Conservation (phyloP, 352 stramenopile species). For the Globisporangium radiosum region DNA sequence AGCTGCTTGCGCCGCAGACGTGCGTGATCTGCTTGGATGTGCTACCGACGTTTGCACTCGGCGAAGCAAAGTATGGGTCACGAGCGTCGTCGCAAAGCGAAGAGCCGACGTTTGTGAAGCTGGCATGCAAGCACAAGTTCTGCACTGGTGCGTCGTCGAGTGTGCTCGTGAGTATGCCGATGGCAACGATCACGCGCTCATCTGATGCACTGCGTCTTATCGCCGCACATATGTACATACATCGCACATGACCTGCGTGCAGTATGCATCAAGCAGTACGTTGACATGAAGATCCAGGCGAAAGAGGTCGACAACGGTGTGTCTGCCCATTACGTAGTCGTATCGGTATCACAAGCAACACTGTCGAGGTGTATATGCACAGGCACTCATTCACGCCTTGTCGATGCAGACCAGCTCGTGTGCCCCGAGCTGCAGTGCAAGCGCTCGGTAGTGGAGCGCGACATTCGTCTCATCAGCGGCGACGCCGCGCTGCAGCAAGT, state of each 20-base stretch:
- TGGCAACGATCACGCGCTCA: too few species aligned
- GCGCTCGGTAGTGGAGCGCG: constrained; percentile 23
- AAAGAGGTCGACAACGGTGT: constrained; percentile 59
- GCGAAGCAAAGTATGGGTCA: constrained; percentile 11
- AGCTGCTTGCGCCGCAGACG: constrained; percentile 25
- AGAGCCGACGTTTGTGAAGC: constrained; percentile 30
- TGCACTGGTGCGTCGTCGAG: constrained; percentile 25
- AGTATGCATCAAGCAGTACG: constrained; percentile 47
- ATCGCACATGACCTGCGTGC: neutral
- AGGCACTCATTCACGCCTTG: neutral
- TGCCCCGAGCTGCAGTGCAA: constrained; percentile 56
- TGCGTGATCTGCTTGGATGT: constrained; percentile 64
- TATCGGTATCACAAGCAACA: neutral
- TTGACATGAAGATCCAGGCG: constrained; percentile 49
- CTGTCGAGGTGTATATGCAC: constrained; percentile 10
- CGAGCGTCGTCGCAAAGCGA: neutral
- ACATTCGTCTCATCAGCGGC: constrained; percentile 30
- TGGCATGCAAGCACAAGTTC: constrained; percentile 54
- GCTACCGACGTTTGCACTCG: constrained; percentile 33
- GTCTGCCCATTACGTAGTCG: neutral
- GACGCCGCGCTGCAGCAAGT: constrained; percentile 18
- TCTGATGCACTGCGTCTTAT: neutral
- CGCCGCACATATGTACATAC: neutral
- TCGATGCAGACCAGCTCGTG: constrained; percentile 39
- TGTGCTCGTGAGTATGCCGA: too few species aligned